A percentile compares a stretch with the other conserved stretches of the same genome.
Conservation (phyloP, 306 rosid genomes). For the Fagus crenata region DNA sequence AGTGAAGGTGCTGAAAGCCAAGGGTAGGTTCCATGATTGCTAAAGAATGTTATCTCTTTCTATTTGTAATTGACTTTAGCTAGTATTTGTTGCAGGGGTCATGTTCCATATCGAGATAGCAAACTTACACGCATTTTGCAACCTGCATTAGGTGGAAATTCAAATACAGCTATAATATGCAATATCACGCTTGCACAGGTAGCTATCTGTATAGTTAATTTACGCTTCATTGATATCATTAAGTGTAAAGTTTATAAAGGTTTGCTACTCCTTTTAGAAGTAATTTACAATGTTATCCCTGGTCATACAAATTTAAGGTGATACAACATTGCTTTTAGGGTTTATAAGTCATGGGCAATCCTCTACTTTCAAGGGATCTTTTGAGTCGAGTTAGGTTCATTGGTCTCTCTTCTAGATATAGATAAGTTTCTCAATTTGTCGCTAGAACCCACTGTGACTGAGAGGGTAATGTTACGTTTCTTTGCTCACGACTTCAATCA, state of each 20-base stretch:
- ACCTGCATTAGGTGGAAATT: constrained; percentile 96
- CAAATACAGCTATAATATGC: constrained; percentile 94
- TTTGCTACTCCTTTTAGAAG: background rate
- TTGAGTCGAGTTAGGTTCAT: too few species aligned
- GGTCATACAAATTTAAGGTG: background rate
- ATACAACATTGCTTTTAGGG: background rate
- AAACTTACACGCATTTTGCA: constrained; percentile 95
- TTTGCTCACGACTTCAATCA: too few species aligned
- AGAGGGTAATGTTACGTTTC: too few species aligned
- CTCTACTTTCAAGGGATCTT: too few species aligned
- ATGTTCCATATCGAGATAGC: constrained; percentile 98
- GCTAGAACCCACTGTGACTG: background rate
- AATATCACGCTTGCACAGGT: constrained; percentile 95
- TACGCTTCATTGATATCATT: constrained; percentile 12
- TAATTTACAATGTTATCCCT: background rate
- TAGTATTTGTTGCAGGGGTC: constrained; percentile 64
- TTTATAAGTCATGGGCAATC: too few species aligned
- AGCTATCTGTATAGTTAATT: constrained; percentile 10
- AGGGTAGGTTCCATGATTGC: constrained; percentile 60
- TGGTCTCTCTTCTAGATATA: too few species aligned
- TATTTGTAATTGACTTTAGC: constrained; percentile 12
- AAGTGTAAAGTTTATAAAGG: background rate
- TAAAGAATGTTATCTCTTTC: constrained; percentile 21
- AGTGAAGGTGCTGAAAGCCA: constrained; percentile 99
- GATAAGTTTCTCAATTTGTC: background rate